phyloP scores from a whole-genome alignment of 2,329 filamentous ascomycete species.

The Cadophora malorum region DNA sequence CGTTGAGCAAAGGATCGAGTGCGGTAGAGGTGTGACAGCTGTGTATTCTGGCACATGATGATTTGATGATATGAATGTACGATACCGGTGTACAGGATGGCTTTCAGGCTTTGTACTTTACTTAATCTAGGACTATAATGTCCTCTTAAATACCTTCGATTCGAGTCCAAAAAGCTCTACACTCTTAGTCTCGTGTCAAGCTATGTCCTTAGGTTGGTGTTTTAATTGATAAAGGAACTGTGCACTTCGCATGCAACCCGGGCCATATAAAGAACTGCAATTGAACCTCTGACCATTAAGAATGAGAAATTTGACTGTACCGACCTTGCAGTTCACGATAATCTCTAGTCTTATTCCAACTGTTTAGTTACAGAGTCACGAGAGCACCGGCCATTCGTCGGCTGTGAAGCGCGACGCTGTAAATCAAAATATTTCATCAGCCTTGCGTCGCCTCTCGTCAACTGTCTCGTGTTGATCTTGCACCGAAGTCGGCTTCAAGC shows the following conservation, averaged over 20 bases:
- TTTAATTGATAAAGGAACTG: too few species aligned
- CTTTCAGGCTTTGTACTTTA: slow-evolving; percentile 15
- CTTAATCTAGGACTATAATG: not conserved
- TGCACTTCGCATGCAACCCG: too few species aligned
- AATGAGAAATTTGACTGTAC: too few species aligned
- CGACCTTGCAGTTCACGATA: too few species aligned
- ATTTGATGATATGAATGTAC: slow-evolving; percentile 12
- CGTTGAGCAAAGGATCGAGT: slow-evolving; percentile 87
- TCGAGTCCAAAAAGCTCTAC: not conserved
- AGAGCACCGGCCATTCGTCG: not conserved
- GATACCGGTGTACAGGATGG: slow-evolving; percentile 11
- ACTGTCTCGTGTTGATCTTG: not conserved
- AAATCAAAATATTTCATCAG: not conserved
- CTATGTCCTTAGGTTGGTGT: not conserved
- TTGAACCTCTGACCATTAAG: too few species aligned
- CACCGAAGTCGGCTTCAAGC: not conserved
- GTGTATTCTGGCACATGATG: slow-evolving; percentile 70
- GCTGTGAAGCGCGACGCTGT: not conserved
- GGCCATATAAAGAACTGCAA: too few species aligned
- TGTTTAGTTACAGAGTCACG: not conserved
- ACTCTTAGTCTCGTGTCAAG: not conserved
- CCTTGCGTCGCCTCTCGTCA: not conserved
- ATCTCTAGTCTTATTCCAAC: not conserved
- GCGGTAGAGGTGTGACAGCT: slow-evolving; percentile 80
- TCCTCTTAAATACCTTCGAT: not conserved